These are phyloP conservation scores for Trichophyton mentagrophytes DNA, from an alignment of 2,329 filamentous ascomycete species.

Conservation along the genomic window DNA sequence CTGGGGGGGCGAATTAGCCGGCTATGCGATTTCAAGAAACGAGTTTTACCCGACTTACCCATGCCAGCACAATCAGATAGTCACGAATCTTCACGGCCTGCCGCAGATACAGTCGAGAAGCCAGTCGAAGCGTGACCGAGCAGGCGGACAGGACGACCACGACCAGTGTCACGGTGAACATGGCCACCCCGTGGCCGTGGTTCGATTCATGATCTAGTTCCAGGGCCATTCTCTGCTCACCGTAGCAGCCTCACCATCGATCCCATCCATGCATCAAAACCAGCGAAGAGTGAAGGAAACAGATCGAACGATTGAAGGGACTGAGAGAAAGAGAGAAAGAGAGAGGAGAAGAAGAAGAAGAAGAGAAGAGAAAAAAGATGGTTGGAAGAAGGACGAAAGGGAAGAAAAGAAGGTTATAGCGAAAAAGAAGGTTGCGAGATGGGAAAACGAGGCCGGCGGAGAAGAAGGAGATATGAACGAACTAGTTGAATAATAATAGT, in stretches of 20 bases:
- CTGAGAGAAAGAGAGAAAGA: no score
- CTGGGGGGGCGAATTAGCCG: background rate
- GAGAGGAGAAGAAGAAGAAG: background rate
- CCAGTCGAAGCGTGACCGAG: slow-evolving; percentile 62
- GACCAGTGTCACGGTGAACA: slow-evolving; percentile 32
- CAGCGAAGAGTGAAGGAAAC: background rate
- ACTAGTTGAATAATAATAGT: background rate
- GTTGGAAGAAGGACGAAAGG: background rate
- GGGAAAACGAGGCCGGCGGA: background rate
- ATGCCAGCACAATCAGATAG: slow-evolving; percentile 66
- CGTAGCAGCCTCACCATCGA: background rate
- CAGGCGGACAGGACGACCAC: slow-evolving; percentile 53
- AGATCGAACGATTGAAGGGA: background rate
- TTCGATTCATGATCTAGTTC: slow-evolving; percentile 5
- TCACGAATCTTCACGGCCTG: slow-evolving; percentile 63
- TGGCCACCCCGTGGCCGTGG: slow-evolving; percentile 16
- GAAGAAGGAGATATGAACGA: background rate
- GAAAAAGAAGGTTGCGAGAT: background rate
- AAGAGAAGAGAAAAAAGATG: background rate
- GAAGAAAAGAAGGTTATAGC: background rate
- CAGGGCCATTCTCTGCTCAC: background rate
- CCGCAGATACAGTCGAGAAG: slow-evolving; percentile 62
- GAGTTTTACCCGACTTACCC: slow-evolving; percentile 36
- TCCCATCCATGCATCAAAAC: background rate
- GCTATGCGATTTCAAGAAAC: background rate